Conservation (phyloP, 2,329 filamentous ascomycete genomes). For the Alternaria longipes region DNA sequence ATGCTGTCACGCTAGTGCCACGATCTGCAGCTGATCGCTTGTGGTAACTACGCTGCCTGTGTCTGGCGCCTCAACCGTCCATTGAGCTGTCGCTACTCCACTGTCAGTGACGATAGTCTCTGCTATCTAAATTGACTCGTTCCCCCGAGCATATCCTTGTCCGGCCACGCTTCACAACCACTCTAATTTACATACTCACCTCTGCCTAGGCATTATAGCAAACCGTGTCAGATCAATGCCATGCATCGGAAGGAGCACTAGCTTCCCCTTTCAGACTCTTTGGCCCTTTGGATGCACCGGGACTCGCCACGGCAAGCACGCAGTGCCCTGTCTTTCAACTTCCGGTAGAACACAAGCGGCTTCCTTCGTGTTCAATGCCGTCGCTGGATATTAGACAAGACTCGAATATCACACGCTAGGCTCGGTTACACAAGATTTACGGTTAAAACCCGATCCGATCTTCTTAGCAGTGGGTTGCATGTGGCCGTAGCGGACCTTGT, state of each 20-base stretch:
- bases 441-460: conserved; percentile 11
- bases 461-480: conserved; percentile 7
- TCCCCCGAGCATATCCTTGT: too few relatives aligned
- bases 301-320: conserved; percentile 1
- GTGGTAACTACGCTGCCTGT: neutral
- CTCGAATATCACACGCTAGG: neutral
- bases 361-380: neutral
- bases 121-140: too few relatives aligned
- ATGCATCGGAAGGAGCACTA: neutral
- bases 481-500: conserved; percentile 9
- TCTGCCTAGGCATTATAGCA: neutral
- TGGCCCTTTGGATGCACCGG: neutral
- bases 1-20: neutral
- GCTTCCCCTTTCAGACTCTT: neutral
- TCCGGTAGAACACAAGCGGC: neutral
- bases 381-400: neutral
- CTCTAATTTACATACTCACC: neutral
- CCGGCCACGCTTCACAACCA: neutral
- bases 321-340: neutral
- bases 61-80: neutral
- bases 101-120: too few relatives aligned
- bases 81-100: neutral
- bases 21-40: conserved; percentile 3
- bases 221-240: conserved; percentile 2
- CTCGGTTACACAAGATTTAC: conserved; percentile 14